A percentile compares a stretch with the other conserved stretches of the same genome.
phyloP scores from a whole-genome alignment of 169 alveolate genomes.

The Plasmodium berghei region DNA sequence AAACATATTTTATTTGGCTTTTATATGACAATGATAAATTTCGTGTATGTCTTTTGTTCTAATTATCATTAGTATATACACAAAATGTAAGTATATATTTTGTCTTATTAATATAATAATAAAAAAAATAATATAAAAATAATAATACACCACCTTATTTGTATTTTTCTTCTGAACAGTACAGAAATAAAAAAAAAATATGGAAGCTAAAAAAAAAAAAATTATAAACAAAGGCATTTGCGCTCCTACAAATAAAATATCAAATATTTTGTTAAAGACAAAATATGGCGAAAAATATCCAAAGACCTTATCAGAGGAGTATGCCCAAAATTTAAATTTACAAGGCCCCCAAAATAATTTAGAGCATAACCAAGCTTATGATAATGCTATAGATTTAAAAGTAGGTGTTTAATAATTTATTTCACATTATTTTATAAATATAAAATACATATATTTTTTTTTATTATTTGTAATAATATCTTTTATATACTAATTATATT shows the following conservation, averaged over 20 bases:
- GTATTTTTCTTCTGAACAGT: conserved; percentile 11
- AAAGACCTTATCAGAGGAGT: conserved; percentile 6
- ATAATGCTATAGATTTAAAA: conserved; percentile 14
- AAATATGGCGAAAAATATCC: conserved; percentile 24
- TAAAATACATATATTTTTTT: background rate
- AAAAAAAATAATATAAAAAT: no score
- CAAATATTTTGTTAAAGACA: conserved; percentile 18
- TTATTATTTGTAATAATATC: background rate
- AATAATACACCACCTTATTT: conserved; percentile 1
- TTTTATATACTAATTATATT: background rate
- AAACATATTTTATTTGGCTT: background rate
- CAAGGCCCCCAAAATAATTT: background rate
- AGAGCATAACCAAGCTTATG: background rate
- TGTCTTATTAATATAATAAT: no score
- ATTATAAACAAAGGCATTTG: background rate
- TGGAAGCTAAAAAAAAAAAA: conserved; percentile 20
- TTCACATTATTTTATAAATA: background rate
- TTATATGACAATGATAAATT: background rate
- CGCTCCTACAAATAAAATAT: background rate
- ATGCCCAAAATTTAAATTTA: background rate
- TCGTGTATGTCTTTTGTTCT: no score
- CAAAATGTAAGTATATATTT: no score
- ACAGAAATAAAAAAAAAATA: conserved; percentile 12
- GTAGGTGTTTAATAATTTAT: conserved; percentile 15
- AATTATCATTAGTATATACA: no score